Conservation (phyloP, 2,329 filamentous ascomycete species). For the Huntiella bhutanensis region DNA sequence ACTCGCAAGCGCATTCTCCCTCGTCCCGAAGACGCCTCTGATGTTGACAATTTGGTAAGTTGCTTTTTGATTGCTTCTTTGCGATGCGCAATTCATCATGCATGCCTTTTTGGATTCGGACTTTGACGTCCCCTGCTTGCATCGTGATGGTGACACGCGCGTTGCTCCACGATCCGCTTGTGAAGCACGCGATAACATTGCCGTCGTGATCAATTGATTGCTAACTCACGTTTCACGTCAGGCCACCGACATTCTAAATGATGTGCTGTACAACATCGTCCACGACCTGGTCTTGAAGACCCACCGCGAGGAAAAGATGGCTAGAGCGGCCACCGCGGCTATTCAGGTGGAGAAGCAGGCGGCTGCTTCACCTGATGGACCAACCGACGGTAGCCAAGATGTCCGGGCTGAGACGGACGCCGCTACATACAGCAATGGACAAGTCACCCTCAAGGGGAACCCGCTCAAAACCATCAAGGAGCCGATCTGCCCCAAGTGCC, state of each 20-base stretch:
- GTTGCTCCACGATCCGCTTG: not conserved
- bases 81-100: not conserved
- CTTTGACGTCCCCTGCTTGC: not conserved
- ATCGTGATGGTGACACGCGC: not conserved
- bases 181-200: not conserved
- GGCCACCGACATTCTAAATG: slow-evolving; percentile 51
- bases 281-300: slow-evolving; percentile 56
- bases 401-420: slow-evolving; percentile 46
- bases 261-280: slow-evolving; percentile 57
- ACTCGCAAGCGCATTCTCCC: slow-evolving; percentile 6
- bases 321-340: slow-evolving; percentile 45
- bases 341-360: slow-evolving; percentile 45
- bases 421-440: slow-evolving; percentile 50
- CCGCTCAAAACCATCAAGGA: slow-evolving; percentile 52
- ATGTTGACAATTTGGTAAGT: slow-evolving; percentile 9
- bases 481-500: slow-evolving; percentile 55
- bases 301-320: slow-evolving; percentile 61
- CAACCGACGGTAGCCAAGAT: slow-evolving; percentile 34
- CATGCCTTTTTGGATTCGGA: not conserved
- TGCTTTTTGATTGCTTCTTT: not conserved
- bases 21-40: slow-evolving; percentile 5
- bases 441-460: slow-evolving; percentile 50
- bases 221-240: slow-evolving; percentile 16
- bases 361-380: slow-evolving; percentile 33
- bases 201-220: not conserved